Evolutionary conservation across 1,139 yeast species (phyloP), one percentile per base, ranked within the genome.

Genomic region (Geotrichum macrosporum): DNA sequence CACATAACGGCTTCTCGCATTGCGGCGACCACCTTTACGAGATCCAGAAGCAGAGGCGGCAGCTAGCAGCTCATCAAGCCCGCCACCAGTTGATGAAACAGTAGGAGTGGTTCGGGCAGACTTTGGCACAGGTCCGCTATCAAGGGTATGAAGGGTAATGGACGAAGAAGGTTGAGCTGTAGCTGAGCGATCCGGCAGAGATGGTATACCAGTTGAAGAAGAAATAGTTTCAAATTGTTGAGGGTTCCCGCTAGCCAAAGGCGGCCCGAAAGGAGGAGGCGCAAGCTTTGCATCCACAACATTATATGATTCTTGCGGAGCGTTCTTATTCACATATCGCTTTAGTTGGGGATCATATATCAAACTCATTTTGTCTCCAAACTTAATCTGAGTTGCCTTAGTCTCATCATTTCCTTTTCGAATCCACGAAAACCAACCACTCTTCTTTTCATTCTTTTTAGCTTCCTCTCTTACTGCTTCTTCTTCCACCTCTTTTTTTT

Each of bases 311-410:
- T 87, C 95, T 53, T 80, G 80, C 38, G 84, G 76, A 1, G 85
- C 79, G 15, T 80, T 78, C 51, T 78, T 79, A 60, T 86, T 82
- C 46, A 92, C 79, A 96, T 96, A 92, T 60, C 95, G 75, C 61
- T 84, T 82, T 60, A 85, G 75, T 52, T 83, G 79, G 58, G 86
- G 94, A 66, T 89, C 96, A 62, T 80, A 94, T 57, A 78, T 78
- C 59, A 92, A 83, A 32, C 77, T 72, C 60, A 74, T 84, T 54
- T 80, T 77, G 50, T 84, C 88, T 8, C 98, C 98, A 53, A 92
- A 69, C 58, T 92, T 88, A 29, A 96, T 97, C 56, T 78, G 77
- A 51, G 80, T 74, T 1, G 94, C 85, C 61, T 84, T 85, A 35
- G 84, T 83, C 49, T 78, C 81, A 42, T 80, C 81, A 46, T 78